Conservation (phyloP, 176 grass and related monocot genomes). For the Zizania latifolia region DNA sequence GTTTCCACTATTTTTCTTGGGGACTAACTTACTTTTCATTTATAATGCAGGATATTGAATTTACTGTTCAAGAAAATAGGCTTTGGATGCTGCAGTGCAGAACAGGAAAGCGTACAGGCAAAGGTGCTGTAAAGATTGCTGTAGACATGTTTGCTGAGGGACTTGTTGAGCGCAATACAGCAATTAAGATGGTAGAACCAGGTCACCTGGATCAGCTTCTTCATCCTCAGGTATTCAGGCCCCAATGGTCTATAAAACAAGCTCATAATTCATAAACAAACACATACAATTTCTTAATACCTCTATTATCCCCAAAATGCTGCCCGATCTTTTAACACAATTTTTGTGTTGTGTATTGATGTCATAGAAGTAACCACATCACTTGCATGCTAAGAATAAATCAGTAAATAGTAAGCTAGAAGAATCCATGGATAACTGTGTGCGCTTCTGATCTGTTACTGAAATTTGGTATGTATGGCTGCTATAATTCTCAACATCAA, state of each 20-base stretch:
- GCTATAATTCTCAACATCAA: background rate
- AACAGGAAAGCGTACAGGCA: slow-evolving; percentile 79
- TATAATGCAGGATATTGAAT: slow-evolving; percentile 79
- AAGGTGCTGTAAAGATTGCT: slow-evolving; percentile 86
- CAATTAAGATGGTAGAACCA: slow-evolving; percentile 94
- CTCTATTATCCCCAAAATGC: background rate
- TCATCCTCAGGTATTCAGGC: slow-evolving; percentile 76
- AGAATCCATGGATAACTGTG: background rate
- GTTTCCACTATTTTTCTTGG: background rate
- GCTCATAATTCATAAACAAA: background rate
- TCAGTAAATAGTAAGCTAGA: background rate
- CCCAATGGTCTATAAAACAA: background rate
- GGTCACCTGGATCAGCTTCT: slow-evolving; percentile 96
- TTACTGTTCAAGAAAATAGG: slow-evolving; percentile 96
- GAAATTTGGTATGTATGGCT: background rate
- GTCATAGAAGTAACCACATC: background rate
- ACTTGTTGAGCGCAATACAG: slow-evolving; percentile 51
- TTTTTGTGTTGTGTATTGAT: background rate
- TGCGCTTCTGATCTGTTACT: slow-evolving; percentile 2
- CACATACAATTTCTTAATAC: background rate
- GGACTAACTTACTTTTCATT: background rate
- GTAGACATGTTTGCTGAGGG: slow-evolving; percentile 86
- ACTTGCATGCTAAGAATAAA: background rate
- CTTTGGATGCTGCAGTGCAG: slow-evolving; percentile 99
- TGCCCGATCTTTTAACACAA: background rate